Base-by-base conservation (phyloP, 2,329 filamentous ascomycete species). In the Cercospora sp. region DNA sequence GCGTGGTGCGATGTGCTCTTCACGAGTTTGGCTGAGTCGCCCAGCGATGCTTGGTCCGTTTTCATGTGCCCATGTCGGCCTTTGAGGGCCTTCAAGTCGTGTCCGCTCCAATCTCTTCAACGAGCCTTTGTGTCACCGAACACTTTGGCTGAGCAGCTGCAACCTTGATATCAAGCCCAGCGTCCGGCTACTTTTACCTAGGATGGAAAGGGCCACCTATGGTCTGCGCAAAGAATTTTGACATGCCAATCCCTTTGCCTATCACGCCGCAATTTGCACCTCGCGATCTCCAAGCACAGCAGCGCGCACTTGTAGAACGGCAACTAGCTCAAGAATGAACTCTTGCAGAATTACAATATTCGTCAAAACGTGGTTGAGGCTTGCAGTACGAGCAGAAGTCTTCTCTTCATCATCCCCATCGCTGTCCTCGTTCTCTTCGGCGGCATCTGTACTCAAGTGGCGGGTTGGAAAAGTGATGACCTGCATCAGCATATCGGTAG, bases 331-430 rank as follows among this genome's bases (percentile, higher is more conserved):
- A 60, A 84, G 72, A 20, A 83, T 77, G 69, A 85, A 85, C 68
- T 84, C 81, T 72, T 85, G 83, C 70, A 85, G 68, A 9, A 85
- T 78, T 5, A 84, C 81, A 48, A 83, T 80, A 68, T 85, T 85
- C 9, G 83, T 85, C 36, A 84, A 75, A 31, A 85, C 79, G 71
- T 85, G 83, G 65, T 83, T 76, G 31, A 85, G 71, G 69, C 80
- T 83, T 13, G 81, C 82, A 0, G 65, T 69, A 63, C 81, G 79
- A 64, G 75, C 70, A 61, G 76, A 9, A n/a, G 26, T 16, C 6
- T 31, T 57, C 3, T 60, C 73, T 9, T 79, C 76, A 12, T 60
- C 31, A 8, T 58, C 51, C 10, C 78, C 76, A 9, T 60, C 60
- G n/a, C 57, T 31, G 6, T 42, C 64, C 28, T 71, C 62, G 16